phyloP scores from a whole-genome alignment of 129 eudicot species.

The Centella asiatica region DNA sequence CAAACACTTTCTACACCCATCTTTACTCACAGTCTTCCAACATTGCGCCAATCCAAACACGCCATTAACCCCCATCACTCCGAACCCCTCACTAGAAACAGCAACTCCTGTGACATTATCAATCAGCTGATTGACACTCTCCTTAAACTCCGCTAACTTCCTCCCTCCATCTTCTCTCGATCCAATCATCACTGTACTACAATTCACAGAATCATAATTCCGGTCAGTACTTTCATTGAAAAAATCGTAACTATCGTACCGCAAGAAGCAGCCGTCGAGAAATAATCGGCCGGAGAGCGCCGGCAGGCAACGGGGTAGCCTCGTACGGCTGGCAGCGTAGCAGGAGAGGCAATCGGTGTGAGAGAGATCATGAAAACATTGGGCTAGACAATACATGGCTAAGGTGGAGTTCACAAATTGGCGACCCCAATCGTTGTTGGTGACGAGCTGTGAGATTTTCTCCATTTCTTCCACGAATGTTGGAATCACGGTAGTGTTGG shows the following conservation, averaged over 20 bases:
- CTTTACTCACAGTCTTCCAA: slow-evolving; percentile 1
- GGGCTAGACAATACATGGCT: background rate
- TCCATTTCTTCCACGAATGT: slow-evolving; percentile 8
- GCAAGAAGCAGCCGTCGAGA: background rate
- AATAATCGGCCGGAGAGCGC: background rate
- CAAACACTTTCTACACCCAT: background rate
- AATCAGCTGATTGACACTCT: background rate
- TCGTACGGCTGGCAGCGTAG: background rate
- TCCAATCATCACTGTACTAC: slow-evolving; percentile 1
- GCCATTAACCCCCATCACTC: slow-evolving; percentile 1
- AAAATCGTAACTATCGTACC: background rate
- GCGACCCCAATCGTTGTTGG: background rate
- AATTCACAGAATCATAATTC: background rate
- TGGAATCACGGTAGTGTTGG: background rate
- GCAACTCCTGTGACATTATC: background rate
- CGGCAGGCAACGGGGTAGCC: background rate
- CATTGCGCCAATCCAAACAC: slow-evolving; percentile 8
- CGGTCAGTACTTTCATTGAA: background rate
- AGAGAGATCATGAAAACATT: background rate
- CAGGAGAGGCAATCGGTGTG: slow-evolving; percentile 1
- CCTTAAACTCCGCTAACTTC: slow-evolving; percentile 4
- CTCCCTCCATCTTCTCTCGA: background rate
- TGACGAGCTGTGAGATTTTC: background rate
- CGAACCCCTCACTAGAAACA: background rate
- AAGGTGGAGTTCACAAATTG: background rate